A percentile compares a stretch with the other conserved stretches of the same genome.
phyloP scores from a whole-genome alignment of 176 grass and related monocot species.

The Dactylis glomerata region DNA sequence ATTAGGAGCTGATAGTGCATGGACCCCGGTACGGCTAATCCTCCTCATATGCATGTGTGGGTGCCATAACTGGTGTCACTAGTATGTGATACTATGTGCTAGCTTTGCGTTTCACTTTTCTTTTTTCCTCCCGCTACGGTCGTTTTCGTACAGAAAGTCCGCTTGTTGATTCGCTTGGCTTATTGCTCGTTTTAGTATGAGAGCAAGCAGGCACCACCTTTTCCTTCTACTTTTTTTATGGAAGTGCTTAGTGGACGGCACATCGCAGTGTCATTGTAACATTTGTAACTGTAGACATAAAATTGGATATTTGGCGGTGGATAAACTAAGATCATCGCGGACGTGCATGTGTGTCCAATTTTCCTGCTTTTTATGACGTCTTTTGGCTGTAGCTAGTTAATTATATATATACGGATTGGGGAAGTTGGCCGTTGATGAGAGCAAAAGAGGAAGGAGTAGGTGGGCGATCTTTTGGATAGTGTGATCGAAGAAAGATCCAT shows the following conservation, averaged over 20 bases:
- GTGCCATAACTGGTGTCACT: background rate
- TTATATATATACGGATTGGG: background rate
- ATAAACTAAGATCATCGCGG: background rate
- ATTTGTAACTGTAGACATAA: conserved; percentile 18
- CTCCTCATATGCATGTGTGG: conserved; percentile 19
- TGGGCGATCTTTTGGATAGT: background rate
- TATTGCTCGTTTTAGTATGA: conserved; percentile 31
- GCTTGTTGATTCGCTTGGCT: conserved; percentile 14
- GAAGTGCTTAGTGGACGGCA: conserved; percentile 19
- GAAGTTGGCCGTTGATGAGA: conserved; percentile 25
- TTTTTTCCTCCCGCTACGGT: background rate
- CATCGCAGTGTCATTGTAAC: background rate
- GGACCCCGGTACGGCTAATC: conserved; percentile 21
- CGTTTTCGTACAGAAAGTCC: conserved; percentile 15
- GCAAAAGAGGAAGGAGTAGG: conserved; percentile 17
- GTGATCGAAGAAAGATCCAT: conserved; percentile 1
- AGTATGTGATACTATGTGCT: conserved; percentile 2
- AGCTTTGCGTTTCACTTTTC: background rate
- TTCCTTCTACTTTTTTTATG: background rate
- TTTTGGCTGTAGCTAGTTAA: conserved; percentile 23
- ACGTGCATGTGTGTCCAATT: conserved; percentile 23
- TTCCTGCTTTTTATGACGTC: background rate
- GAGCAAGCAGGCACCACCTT: conserved; percentile 9
- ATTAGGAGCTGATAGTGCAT: conserved; percentile 9
- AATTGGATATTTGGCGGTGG: conserved; percentile 9